Base-by-base conservation (phyloP, 208 protist species). In the Crithidia fasciculata region DNA sequence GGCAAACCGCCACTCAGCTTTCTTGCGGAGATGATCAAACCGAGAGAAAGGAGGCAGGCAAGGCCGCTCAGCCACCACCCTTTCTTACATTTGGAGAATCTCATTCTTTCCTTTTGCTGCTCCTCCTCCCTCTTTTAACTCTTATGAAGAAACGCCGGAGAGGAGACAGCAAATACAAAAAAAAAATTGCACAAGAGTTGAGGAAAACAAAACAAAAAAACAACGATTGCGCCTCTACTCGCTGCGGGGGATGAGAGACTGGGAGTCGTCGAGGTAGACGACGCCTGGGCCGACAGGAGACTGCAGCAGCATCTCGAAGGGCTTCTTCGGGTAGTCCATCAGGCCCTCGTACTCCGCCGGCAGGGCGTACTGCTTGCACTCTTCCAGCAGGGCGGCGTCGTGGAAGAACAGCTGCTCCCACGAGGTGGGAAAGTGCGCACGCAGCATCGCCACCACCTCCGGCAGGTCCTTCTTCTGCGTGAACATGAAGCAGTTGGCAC, bases 401-500 rank as follows among this genome's bases (percentile, higher is more conserved):
- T 91, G 79, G 62, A 95, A 95, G 74, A 63, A 94, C 68, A 95
- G 85, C 52, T 83, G 71, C 28, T 89, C 86, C 58, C 68, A 80
- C 9, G 80, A 69, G 28, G 92, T 96, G 18, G 96, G 97, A 73
- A 99, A 99, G 82, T 97, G 92, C 43, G 94, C 86, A 16, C 89
- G 72, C 50, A 98, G 80, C 78, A 95, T 81, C 44, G 88, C 75
- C n/a, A 99, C 83, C 36, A 97, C 80, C 45, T 97, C 87, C 0
- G 85, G 81, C n/a, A 98, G 76, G 73, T 96, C 68, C 62, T 96
- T 57, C 57, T 93, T 89, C n/a, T 89, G 81, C 4, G 90, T 85
- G 81, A 99, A 99, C 74, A 99, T 83, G 63, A 99, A 98, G 52
- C 98, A 98, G 85, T 99, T 99, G 16, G 99, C 98, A 5, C 99